Conservation (phyloP, 768 basidiomycete genomes). For the Tricholoma terreum region DNA sequence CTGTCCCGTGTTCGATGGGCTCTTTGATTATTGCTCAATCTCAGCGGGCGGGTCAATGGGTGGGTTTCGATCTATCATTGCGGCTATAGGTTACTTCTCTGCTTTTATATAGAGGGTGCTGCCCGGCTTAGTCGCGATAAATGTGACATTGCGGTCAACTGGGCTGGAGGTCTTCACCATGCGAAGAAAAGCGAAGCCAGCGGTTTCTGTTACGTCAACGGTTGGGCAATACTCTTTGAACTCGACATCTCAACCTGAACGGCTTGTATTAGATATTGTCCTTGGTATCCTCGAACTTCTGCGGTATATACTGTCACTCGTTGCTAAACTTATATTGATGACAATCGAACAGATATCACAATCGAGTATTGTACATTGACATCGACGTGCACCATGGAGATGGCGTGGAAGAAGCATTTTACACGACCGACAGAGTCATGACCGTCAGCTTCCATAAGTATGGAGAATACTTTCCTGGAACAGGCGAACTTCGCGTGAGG, state of each 20-base stretch:
- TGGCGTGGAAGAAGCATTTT: slow-evolving; percentile 99
- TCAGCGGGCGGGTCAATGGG: slow-evolving; percentile 99
- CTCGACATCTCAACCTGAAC: background rate
- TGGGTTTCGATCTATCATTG: slow-evolving; percentile 34
- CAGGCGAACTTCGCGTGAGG: slow-evolving; percentile 88
- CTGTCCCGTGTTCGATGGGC: slow-evolving; percentile 96
- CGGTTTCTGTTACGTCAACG: slow-evolving; percentile 99
- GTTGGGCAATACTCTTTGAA: slow-evolving; percentile 37
- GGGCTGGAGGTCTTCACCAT: slow-evolving; percentile 98
- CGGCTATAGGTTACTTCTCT: background rate
- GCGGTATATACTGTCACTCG: slow-evolving; percentile 44
- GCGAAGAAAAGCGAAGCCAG: slow-evolving; percentile 99
- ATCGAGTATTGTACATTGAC: slow-evolving; percentile 94
- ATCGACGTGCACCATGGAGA: slow-evolving; percentile 99
- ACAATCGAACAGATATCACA: slow-evolving; percentile 68
- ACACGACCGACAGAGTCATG: slow-evolving; percentile 98
- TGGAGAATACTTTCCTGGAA: slow-evolving; percentile 98
- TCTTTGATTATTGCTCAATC: slow-evolving; percentile 99
- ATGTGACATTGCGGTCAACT: slow-evolving; percentile 98
- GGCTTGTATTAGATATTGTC: slow-evolving; percentile 75
- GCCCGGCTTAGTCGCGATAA: slow-evolving; percentile 93
- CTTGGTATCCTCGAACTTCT: slow-evolving; percentile 94
- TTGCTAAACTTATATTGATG: background rate
- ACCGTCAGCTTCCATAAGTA: slow-evolving; percentile 98
- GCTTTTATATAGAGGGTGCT: slow-evolving; percentile 75